Evolutionary conservation across 805 yeast genomes (phyloP).

Genomic region (Wickerhamiella allomyrinae): DNA sequence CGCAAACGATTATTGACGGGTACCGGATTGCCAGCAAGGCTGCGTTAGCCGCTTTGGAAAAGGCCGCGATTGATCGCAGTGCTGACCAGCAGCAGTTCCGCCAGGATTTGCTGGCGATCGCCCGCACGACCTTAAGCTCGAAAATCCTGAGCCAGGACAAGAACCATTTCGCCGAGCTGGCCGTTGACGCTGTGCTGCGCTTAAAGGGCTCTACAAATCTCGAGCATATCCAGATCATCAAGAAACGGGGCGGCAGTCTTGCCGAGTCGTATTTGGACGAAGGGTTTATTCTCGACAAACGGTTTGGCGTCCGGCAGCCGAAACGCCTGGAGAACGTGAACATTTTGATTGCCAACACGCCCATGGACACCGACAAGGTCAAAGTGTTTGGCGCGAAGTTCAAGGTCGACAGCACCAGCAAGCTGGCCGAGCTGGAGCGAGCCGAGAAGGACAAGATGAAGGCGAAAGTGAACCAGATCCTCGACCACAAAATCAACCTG

Average conservation of each 20-base stretch:
- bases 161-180: slow-evolving; percentile 72
- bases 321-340: slow-evolving; percentile 69
- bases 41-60: slow-evolving; percentile 70
- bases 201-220: slow-evolving; percentile 76
- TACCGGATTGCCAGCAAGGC: slow-evolving; percentile 75
- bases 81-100: slow-evolving; percentile 44
- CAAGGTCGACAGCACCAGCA: slow-evolving; percentile 88
- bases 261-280: slow-evolving; percentile 89
- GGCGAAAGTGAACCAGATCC: slow-evolving; percentile 73
- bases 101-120: slow-evolving; percentile 68
- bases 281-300: slow-evolving; percentile 84
- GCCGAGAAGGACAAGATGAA: slow-evolving; percentile 94
- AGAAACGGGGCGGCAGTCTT: slow-evolving; percentile 84
- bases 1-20: slow-evolving; percentile 95
- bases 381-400: slow-evolving; percentile 96
- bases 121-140: slow-evolving; percentile 85
- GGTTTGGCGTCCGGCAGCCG: slow-evolving; percentile 90
- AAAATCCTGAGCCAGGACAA: slow-evolving; percentile 92
- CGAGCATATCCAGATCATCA: slow-evolving; percentile 85
- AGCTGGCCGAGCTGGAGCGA: slow-evolving; percentile 83
- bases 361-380: slow-evolving; percentile 90
- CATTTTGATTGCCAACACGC: slow-evolving; percentile 85
- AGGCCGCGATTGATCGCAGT: slow-evolving; percentile 62
- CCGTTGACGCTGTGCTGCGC: slow-evolving; percentile 87
- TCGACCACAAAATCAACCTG: slow-evolving; percentile 72